Conservation (phyloP, 257 asterid species). For the Solanum paucissectum region DNA sequence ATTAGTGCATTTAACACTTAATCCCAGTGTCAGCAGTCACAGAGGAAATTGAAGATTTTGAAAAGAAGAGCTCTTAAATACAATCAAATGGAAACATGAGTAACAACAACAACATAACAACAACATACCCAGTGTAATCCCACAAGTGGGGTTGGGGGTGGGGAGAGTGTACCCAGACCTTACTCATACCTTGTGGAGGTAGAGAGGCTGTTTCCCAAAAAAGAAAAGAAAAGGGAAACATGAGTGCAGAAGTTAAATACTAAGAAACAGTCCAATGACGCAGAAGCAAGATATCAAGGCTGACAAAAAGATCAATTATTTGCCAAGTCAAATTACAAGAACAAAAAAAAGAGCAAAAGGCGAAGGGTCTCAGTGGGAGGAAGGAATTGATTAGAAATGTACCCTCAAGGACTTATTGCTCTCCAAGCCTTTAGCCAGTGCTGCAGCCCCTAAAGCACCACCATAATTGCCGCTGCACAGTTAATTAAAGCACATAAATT, state of each 20-base stretch:
- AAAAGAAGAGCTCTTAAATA: not conserved
- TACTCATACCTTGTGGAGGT: not conserved
- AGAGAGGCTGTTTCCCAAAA: not conserved
- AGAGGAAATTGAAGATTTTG: not conserved
- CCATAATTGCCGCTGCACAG: slow-evolving; percentile 84
- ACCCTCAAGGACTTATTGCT: slow-evolving; percentile 85
- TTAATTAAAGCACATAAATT: not conserved
- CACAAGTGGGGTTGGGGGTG: not conserved
- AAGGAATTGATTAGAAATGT: slow-evolving; percentile 6
- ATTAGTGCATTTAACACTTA: not conserved
- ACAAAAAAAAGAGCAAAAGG: not conserved
- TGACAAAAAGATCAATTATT: not conserved
- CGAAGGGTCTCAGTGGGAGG: not conserved
- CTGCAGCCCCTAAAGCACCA: slow-evolving; percentile 93
- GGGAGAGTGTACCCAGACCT: not conserved
- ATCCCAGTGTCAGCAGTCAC: not conserved
- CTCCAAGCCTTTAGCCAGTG: slow-evolving; percentile 88
- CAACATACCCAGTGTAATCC: not conserved
- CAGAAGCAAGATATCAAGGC: not conserved
- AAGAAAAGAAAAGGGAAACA: not conserved
- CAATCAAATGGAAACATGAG: not conserved
- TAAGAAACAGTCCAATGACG: not conserved
- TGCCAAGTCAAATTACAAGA: not conserved
- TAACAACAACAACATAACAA: not conserved
- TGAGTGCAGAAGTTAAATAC: not conserved